Conservation (phyloP, 768 basidiomycete species). For the Rubroboletus pulcherrimus region DNA sequence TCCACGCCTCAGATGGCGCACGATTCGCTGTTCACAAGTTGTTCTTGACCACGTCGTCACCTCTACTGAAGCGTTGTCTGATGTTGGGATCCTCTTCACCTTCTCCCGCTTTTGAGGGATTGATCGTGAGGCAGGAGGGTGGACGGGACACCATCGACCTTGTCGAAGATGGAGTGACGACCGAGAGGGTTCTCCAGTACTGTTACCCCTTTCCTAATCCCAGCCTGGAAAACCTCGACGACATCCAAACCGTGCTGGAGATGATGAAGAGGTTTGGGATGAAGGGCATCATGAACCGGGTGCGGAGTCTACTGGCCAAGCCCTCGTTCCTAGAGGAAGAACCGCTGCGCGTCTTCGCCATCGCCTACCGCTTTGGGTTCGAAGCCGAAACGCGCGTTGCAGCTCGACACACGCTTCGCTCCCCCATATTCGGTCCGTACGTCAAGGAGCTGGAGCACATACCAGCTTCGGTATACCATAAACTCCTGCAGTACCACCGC, state of each 20-base stretch:
- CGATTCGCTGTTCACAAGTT: conserved; percentile 43
- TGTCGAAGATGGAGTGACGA: conserved; percentile 30
- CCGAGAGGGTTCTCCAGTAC: conserved; percentile 33
- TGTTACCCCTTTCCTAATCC: conserved; percentile 38
- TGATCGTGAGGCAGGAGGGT: conserved; percentile 21
- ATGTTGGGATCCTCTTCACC: conserved; percentile 27
- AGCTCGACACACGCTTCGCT: conserved; percentile 33
- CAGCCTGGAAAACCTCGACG: conserved; percentile 30
- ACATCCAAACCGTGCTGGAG: conserved; percentile 33
- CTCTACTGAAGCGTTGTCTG: conserved; percentile 36
- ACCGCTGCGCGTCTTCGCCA: conserved; percentile 37
- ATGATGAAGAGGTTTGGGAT: conserved; percentile 40
- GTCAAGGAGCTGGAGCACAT: conserved; percentile 37
- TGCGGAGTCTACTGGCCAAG: conserved; percentile 27
- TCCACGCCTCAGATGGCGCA: conserved; percentile 40
- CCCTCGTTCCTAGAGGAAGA: conserved; percentile 27
- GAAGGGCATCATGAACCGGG: conserved; percentile 28
- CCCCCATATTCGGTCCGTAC: conserved; percentile 34
- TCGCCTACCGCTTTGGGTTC: conserved; percentile 36
- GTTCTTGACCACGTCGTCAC: conserved; percentile 40
- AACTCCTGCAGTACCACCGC: conserved; percentile 35
- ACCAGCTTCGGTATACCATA: conserved; percentile 34
- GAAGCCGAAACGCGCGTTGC: conserved; percentile 33
- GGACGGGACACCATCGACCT: conserved; percentile 29
- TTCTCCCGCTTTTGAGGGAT: conserved; percentile 25